phyloP scores from a whole-genome alignment of 306 rosid species.

The Luffa aegyptiaca region DNA sequence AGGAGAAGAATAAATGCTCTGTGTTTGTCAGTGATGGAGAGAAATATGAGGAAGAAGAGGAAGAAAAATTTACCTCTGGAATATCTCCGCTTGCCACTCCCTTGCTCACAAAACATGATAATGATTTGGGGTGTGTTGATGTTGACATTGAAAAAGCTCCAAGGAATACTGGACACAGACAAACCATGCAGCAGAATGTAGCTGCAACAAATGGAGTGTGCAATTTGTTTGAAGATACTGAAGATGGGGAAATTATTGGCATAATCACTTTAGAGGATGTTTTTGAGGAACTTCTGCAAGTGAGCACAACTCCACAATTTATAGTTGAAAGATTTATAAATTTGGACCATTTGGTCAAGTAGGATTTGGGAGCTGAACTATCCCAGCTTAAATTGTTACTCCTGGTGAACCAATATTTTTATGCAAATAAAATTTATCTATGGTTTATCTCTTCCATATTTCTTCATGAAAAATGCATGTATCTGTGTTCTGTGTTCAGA shows the following conservation, averaged over 20 bases:
- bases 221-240: conserved; percentile 39
- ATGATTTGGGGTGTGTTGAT: conserved; percentile 25
- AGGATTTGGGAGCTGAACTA: not conserved
- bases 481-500: too few species aligned
- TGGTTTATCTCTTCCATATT: not conserved
- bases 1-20: conserved; percentile 35
- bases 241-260: conserved; percentile 84
- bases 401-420: not conserved
- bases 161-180: conserved; percentile 22
- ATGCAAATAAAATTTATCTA: not conserved
- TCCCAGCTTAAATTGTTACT: not conserved
- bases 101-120: conserved; percentile 34
- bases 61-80: conserved; percentile 15
- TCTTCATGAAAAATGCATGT: not conserved
- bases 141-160: conserved; percentile 45
- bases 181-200: conserved; percentile 26
- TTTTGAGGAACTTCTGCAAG: conserved; percentile 89
- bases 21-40: conserved; percentile 26
- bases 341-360: not conserved
- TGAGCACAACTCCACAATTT: conserved; percentile 7
- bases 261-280: conserved; percentile 93
- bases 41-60: conserved; percentile 31
- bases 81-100: conserved; percentile 40
- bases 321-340: not conserved
- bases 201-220: conserved; percentile 21